Evolutionary conservation across 2,329 filamentous ascomycete genomes (phyloP), one percentile per base, ranked within the genome.

Genomic region (Aspergillus melleus): DNA sequence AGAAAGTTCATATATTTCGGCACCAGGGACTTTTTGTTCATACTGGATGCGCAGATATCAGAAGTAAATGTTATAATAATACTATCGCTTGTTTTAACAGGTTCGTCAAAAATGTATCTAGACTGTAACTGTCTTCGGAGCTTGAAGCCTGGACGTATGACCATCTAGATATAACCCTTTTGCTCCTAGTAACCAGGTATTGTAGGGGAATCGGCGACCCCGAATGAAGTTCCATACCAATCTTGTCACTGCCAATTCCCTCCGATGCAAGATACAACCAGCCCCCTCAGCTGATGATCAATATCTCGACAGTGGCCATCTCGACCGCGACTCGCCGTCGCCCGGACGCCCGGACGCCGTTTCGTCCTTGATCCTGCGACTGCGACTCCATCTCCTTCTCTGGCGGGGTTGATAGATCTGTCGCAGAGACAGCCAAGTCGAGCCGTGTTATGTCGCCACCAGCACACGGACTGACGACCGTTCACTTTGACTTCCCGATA

Each of bases 11-110:
- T 54, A 54, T 30, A 58, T 19, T 52, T 61, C 61, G 56, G 61
- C 61, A 60, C 53, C 55, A 55, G 52, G 61, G 56, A 44, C 52
- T 58, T 42, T n/a, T 22, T 30, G 20, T 50, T 54, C n/a, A 22
- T 49, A 52, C 58, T 55, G 54, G 57, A 58, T 62, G 60, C 54
- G 61, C 59, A 61, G 57, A 58, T 39, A 55, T 47, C 36, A 52
- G 36, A 46, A 20, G 39, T 42, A 22, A 54, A 49, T 22, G n/a
- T 14, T 49, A 22, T 8, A 49, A 49, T 49, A 49, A 14, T 49
- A n/a, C 6, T 42, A 36, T 36, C 32, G 5, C 32, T 36, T 2
- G 32, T 36, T 29, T 29, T 36, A 4, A 36, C 32, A 36, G 1
- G 10, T 36, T 10, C 14, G 32, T 16, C 32, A 36, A 36, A 14